Conservation (phyloP, 345 rosid genomes). For the Aethionema arabicum region DNA sequence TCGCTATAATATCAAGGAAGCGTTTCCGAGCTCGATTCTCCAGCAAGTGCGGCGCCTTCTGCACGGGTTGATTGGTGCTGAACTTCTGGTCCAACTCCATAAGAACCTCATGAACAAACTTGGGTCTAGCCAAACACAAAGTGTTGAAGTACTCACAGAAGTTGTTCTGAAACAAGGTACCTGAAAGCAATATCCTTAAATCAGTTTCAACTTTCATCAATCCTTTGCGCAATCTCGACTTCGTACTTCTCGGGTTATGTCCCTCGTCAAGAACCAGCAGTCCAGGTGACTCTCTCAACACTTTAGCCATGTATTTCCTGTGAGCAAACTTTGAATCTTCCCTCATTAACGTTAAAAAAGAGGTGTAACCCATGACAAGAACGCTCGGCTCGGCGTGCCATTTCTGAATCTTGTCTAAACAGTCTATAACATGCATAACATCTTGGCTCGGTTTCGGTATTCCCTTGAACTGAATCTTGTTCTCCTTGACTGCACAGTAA, state of each 20-base stretch:
- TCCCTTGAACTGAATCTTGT: slow-evolving; percentile 43
- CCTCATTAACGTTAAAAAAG: slow-evolving; percentile 80
- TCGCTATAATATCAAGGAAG: slow-evolving; percentile 74
- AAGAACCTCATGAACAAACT: slow-evolving; percentile 69
- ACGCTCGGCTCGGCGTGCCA: slow-evolving; percentile 93
- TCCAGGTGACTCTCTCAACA: slow-evolving; percentile 86
- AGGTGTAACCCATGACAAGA: slow-evolving; percentile 96
- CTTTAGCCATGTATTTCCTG: slow-evolving; percentile 80
- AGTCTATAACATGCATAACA: slow-evolving; percentile 86
- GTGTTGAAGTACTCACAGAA: slow-evolving; percentile 96
- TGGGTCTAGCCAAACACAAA: slow-evolving; percentile 83
- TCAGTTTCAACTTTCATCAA: slow-evolving; percentile 89
- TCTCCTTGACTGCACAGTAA: slow-evolving; percentile 53
- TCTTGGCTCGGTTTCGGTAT: slow-evolving; percentile 66
- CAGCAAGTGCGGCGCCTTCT: slow-evolving; percentile 64
- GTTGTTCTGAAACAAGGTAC: slow-evolving; percentile 92
- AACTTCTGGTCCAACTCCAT: slow-evolving; percentile 63
- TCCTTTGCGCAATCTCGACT: slow-evolving; percentile 82
- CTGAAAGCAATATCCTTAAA: slow-evolving; percentile 76
- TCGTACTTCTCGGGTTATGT: slow-evolving; percentile 91
- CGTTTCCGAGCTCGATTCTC: slow-evolving; percentile 81
- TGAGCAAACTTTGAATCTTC: slow-evolving; percentile 81
- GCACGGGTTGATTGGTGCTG: slow-evolving; percentile 37
- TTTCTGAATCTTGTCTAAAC: slow-evolving; percentile 84
- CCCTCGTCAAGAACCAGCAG: slow-evolving; percentile 84